A percentile compares a stretch with the other conserved stretches of the same genome.
phyloP scores from a whole-genome alignment of 371 early-diverging fungal genomes.

The Conidiobolus coronatus region DNA sequence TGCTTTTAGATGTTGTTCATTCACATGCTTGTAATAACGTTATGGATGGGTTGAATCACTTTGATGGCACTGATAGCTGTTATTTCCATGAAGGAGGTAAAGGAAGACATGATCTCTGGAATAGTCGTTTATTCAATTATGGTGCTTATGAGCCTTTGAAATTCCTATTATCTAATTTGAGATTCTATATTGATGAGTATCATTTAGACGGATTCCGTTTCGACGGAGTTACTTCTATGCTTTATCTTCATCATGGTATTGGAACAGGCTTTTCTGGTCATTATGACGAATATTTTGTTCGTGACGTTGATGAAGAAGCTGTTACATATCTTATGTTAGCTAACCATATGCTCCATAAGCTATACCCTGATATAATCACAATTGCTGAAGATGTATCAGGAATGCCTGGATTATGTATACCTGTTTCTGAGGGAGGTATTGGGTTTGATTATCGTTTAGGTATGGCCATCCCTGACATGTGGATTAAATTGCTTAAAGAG shows the following conservation, averaged over 20 bases:
- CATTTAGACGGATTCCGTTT: constrained; percentile 94
- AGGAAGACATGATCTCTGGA: constrained; percentile 85
- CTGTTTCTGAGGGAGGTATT: constrained; percentile 74
- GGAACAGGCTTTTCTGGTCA: constrained; percentile 78
- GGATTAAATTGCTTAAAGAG: constrained; percentile 92
- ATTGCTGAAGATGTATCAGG: constrained; percentile 96
- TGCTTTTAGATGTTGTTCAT: constrained; percentile 88
- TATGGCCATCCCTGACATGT: constrained; percentile 97
- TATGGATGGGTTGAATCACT: constrained; percentile 77
- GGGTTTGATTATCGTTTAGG: constrained; percentile 93
- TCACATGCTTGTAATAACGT: constrained; percentile 93
- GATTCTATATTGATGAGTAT: constrained; percentile 77
- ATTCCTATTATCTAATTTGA: constrained; percentile 78
- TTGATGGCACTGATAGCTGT: constrained; percentile 87
- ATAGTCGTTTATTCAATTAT: constrained; percentile 84
- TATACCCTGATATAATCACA: constrained; percentile 58
- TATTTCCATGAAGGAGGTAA: constrained; percentile 79
- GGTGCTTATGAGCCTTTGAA: constrained; percentile 67
- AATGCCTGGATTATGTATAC: constrained; percentile 90
- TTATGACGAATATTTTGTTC: constrained; percentile 84
- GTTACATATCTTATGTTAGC: constrained; percentile 75
- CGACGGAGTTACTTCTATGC: constrained; percentile 92
- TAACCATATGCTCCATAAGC: constrained; percentile 59
- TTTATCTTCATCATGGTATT: constrained; percentile 88
- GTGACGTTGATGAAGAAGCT: constrained; percentile 60